Evolutionary conservation across 2,329 filamentous ascomycete species (phyloP).

Genomic region (Talaromyces sp.): DNA sequence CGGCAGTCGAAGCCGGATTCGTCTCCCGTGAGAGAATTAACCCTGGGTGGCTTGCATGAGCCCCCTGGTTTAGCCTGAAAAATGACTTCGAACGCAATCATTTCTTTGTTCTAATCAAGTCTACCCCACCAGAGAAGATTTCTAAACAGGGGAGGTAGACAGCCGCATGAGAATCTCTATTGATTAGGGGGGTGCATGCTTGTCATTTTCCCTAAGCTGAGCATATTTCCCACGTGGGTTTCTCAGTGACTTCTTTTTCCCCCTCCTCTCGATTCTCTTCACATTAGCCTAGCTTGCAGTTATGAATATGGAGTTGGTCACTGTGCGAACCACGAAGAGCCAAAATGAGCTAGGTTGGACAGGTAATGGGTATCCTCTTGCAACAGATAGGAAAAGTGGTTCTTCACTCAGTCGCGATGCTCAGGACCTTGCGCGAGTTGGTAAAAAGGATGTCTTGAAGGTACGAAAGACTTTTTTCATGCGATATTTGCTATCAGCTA

Average conservation of each 20-base stretch:
- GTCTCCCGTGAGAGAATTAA: no score
- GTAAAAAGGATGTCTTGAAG: constrained; percentile 4
- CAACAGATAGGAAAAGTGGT: not conserved
- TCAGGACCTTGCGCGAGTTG: not conserved
- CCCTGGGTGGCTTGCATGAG: no score
- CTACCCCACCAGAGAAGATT: not conserved
- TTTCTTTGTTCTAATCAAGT: not conserved
- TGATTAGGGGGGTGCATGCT: not conserved
- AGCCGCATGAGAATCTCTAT: not conserved
- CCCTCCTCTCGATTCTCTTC: not conserved
- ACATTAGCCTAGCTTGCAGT: not conserved
- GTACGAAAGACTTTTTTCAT: not conserved
- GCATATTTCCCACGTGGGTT: not conserved
- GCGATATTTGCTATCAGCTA: not conserved
- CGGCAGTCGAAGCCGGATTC: no score
- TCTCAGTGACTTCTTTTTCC: not conserved
- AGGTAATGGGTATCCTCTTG: not conserved
- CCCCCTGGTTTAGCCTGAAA: no score
- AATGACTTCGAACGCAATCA: not conserved
- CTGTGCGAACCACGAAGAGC: not conserved
- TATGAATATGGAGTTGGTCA: not conserved
- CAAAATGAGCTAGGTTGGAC: not conserved
- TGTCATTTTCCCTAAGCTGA: not conserved
- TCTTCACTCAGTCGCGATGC: not conserved
- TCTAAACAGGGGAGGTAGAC: not conserved